Evolutionary conservation across 495 filamentous ascomycete genomes (phyloP), one percentile per base, ranked within the genome.

Genomic region (Tuber brumale): DNA sequence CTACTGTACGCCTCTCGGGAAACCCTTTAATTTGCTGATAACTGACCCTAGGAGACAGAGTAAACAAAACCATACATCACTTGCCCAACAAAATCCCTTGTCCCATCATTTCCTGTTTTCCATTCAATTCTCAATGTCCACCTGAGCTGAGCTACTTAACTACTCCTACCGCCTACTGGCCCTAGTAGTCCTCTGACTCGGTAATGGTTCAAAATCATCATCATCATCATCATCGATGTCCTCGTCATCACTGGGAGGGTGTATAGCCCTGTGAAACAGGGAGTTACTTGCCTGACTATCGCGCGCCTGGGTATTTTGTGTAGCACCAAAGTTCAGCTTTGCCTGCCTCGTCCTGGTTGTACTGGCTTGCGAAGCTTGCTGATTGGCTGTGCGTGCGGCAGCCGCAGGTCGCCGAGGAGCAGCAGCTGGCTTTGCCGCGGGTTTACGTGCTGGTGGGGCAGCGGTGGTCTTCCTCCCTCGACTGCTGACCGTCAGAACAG

Each of bases 221-320:
- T 81, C 78, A 43, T 82, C 81, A 74, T 82, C 81, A 2, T 82
- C 80, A 84, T 95, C 93, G 85, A 96, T 95, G 1, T 92, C 93
- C 85, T 97, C 94, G 74, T 92, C 89, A 43, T 89, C 89, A 57
- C 91, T 91, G 1, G 88, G 90, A 8, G 93, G 93, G 75, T 92
- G 88, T 77, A 89, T 92, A 77, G 92, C 92, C 76, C 93, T 90
- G 75, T 91, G 88, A 79, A 91, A 86, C 82, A 79, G 85, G 19
- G 84, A 83, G 41, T 85, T 83, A 69, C 85, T 84, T 72, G 87
- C 82, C 84, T 84, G 74, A 81, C 85, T 84, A 85, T 85, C 83
- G 84, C 84, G 69, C 82, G 69, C 81, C 83, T 84, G 79, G 83
- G 85, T 79, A 71, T 83, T 80, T 41, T 81, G 83, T 75, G 86